Conservation (phyloP, 208 protist species). For the Trypanosoma avium region DNA sequence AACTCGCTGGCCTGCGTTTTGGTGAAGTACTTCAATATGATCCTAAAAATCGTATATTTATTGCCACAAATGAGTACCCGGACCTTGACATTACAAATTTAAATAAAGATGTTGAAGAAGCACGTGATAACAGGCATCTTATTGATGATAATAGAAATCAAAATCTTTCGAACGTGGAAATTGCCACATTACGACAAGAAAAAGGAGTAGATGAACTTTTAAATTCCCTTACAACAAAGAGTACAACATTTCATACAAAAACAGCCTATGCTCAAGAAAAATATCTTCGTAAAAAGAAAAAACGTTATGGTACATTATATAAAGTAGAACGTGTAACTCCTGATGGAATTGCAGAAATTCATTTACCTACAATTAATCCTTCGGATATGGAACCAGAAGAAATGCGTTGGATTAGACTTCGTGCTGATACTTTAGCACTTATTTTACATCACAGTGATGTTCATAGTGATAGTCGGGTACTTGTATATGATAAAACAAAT, state of each 20-base stretch:
- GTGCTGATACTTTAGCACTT: constrained; percentile 83
- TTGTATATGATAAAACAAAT: constrained; percentile 83
- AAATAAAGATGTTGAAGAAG: constrained; percentile 12
- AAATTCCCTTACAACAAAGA: constrained; percentile 78
- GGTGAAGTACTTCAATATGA: constrained; percentile 77
- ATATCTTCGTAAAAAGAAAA: constrained; percentile 91
- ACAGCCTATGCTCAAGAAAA: constrained; percentile 92
- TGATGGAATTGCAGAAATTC: constrained; percentile 74
- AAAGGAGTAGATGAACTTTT: constrained; percentile 79
- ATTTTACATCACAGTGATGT: constrained; percentile 88
- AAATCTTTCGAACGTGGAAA: constrained; percentile 73
- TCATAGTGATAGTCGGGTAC: constrained; percentile 64
- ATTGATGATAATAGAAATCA: constrained; percentile 82
- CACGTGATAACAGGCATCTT: constrained; percentile 78
- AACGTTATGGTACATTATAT: constrained; percentile 85
- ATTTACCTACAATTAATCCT: constrained; percentile 81
- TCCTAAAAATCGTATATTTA: constrained; percentile 47
- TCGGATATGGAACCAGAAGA: constrained; percentile 71
- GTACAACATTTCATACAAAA: constrained; percentile 83
- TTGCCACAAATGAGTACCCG: constrained; percentile 74
- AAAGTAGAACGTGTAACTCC: constrained; percentile 76
- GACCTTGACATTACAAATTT: constrained; percentile 83
- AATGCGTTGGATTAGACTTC: constrained; percentile 55
- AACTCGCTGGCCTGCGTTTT: constrained; percentile 80
- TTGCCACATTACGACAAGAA: constrained; percentile 69